phyloP scores from a whole-genome alignment of 2,329 filamentous ascomycete genomes.

The Stromatinia cepivora region DNA sequence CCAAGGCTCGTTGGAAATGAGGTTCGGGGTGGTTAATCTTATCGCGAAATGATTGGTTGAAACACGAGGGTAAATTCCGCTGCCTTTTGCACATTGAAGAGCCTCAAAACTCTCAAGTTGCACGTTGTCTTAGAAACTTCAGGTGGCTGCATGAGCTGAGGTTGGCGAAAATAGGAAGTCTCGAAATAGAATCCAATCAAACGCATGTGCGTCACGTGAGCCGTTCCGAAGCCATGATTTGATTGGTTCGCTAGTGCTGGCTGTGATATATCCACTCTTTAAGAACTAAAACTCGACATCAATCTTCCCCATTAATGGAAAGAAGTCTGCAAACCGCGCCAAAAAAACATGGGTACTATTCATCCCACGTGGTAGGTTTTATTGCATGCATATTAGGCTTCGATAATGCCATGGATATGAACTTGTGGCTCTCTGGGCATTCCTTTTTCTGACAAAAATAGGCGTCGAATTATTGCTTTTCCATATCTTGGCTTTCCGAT shows the following conservation, averaged over 20 bases:
- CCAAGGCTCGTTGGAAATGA: slow-evolving; percentile 8
- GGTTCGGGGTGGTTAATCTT: neutral
- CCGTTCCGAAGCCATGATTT: too few relatives aligned
- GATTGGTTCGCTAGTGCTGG: neutral
- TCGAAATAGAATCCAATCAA: slow-evolving; percentile 16
- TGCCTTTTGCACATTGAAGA: neutral
- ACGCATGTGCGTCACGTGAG: neutral
- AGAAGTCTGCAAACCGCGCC: neutral
- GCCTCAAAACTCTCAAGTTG: slow-evolving; percentile 2
- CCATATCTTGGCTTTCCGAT: slow-evolving; percentile 7
- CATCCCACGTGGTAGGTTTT: slow-evolving; percentile 11
- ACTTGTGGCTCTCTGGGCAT: slow-evolving; percentile 16
- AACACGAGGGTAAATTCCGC: neutral
- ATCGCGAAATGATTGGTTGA: slow-evolving; percentile 11
- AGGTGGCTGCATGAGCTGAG: slow-evolving; percentile 23
- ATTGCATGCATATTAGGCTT: slow-evolving; percentile 6
- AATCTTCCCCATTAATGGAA: neutral
- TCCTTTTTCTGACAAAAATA: neutral
- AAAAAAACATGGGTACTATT: neutral
- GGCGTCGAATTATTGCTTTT: slow-evolving; percentile 7
- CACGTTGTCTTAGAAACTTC: neutral
- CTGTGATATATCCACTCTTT: too few relatives aligned
- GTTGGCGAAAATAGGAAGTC: slow-evolving; percentile 8
- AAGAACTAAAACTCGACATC: slow-evolving; percentile 1
- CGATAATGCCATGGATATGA: neutral